A percentile compares a stretch with the other conserved stretches of the same genome.
These are phyloP conservation scores for Fusarium coicis DNA, from an alignment of 2,329 filamentous ascomycete genomes.

Conservation along the genomic window DNA sequence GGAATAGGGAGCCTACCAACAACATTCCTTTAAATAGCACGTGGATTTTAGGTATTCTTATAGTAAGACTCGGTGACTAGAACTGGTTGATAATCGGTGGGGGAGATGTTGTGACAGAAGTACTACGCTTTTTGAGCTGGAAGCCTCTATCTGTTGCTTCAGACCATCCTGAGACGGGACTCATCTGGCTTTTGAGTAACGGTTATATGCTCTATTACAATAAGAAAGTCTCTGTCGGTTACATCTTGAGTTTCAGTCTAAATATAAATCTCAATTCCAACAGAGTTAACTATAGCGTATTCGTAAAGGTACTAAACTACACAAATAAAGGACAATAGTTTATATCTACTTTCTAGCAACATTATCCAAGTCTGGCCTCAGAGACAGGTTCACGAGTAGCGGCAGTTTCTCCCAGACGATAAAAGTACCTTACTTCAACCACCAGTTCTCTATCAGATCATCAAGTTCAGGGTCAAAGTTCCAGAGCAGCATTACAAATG, in stretches of 20 bases:
- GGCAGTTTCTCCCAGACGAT: background rate
- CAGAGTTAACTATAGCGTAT: background rate
- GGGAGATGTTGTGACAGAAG: too few relatives aligned
- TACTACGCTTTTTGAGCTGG: too few relatives aligned
- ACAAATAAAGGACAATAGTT: too few relatives aligned
- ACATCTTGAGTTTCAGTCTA: too few relatives aligned
- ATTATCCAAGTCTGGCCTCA: background rate
- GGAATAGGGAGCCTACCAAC: background rate
- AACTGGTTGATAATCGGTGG: background rate
- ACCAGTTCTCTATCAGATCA: background rate
- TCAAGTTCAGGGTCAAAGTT: background rate
- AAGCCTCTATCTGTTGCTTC: background rate
- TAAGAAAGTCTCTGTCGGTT: too few relatives aligned
- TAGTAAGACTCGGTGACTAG: background rate
- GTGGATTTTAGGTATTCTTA: background rate
- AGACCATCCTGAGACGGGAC: background rate
- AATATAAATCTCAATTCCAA: background rate
- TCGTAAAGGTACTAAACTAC: background rate
- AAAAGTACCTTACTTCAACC: background rate
- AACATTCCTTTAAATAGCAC: background rate
- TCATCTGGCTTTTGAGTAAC: background rate
- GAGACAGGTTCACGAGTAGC: background rate
- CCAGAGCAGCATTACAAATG: background rate
- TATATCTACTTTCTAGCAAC: too few relatives aligned
- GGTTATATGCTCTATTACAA: background rate